A percentile compares a stretch with the other conserved stretches of the same genome.
Conservation (phyloP, 495 filamentous ascomycete species). For the Cairneyella variabilis region DNA sequence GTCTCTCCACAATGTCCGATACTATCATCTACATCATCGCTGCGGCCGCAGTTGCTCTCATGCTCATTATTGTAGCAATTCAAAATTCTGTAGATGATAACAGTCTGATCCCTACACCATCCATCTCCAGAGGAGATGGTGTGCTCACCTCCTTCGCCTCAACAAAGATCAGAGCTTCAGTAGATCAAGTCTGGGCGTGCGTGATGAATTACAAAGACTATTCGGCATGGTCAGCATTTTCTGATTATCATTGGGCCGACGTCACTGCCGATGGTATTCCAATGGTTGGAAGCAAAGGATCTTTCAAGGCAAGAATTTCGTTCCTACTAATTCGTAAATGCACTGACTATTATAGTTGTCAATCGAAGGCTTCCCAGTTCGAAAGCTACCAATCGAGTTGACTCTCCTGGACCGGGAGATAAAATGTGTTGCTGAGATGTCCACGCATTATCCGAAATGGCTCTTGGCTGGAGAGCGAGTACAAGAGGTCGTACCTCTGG, state of each 20-base stretch:
- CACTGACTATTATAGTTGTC: constrained; percentile 1
- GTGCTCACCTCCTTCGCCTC: constrained; percentile 11
- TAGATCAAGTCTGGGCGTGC: constrained; percentile 14
- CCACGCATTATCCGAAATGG: constrained; percentile 7
- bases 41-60: background rate
- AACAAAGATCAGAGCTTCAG: constrained; percentile 8
- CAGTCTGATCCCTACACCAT: constrained; percentile 2
- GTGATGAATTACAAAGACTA: constrained; percentile 12
- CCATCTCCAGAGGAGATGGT: constrained; percentile 10
- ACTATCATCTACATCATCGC: background rate
- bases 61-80: background rate
- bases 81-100: constrained; percentile 1
- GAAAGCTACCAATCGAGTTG: background rate
- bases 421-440: constrained; percentile 1
- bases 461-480: constrained; percentile 10
- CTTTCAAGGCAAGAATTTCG: constrained; percentile 8
- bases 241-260: constrained; percentile 10
- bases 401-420: constrained; percentile 12
- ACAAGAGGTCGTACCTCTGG: constrained; percentile 8
- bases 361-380: background rate
- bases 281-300: constrained; percentile 8
- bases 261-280: constrained; percentile 5
- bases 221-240: background rate
- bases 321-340: background rate
- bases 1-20: background rate